Percentiles rank a stretch among this genome's conserved stretches.
Evolutionary conservation across 2,329 filamentous ascomycete genomes (phyloP).

Genomic region (Cordyceps farinosa): DNA sequence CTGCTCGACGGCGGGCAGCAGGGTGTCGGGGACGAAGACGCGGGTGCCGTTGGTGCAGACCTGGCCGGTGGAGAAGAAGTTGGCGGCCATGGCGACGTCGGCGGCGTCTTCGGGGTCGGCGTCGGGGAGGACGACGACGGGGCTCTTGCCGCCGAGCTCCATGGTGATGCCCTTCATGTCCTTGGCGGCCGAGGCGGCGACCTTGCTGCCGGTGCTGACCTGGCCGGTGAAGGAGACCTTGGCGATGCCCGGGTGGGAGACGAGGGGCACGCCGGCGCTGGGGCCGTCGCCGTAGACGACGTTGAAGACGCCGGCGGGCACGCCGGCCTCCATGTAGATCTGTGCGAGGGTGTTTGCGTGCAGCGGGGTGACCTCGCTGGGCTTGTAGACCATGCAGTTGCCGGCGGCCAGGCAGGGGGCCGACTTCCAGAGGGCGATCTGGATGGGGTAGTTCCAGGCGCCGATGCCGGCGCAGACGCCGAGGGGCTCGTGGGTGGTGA

Average conservation of each 20-base stretch:
- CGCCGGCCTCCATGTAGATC: constrained; percentile 72
- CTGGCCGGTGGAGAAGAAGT: constrained; percentile 88
- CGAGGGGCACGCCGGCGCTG: constrained; percentile 67
- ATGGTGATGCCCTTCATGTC: constrained; percentile 90
- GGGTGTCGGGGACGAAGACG: constrained; percentile 69
- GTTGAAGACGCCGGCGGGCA: constrained; percentile 82
- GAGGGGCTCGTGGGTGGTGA: constrained; percentile 76
- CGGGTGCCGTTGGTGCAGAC: constrained; percentile 91
- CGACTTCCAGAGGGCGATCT: constrained; percentile 88
- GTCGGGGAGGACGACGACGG: constrained; percentile 75
- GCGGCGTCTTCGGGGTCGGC: constrained; percentile 76
- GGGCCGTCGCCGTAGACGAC: constrained; percentile 78
- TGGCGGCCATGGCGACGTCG: constrained; percentile 87
- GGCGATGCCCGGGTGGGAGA: constrained; percentile 66
- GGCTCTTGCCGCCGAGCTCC: constrained; percentile 87
- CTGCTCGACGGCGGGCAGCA: constrained; percentile 67
- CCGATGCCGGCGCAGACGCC: constrained; percentile 85
- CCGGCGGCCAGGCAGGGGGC: constrained; percentile 80
- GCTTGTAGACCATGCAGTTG: constrained; percentile 90
- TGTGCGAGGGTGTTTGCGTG: constrained; percentile 72
- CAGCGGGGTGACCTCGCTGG: constrained; percentile 82
- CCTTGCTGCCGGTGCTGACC: constrained; percentile 77
- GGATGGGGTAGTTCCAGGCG: constrained; percentile 89
- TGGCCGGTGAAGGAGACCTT: constrained; percentile 92
- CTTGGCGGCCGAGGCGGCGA: constrained; percentile 69